phyloP scores from a whole-genome alignment of 108 stramenopile genomes.

The Pseudonitzschia pungens region DNA sequence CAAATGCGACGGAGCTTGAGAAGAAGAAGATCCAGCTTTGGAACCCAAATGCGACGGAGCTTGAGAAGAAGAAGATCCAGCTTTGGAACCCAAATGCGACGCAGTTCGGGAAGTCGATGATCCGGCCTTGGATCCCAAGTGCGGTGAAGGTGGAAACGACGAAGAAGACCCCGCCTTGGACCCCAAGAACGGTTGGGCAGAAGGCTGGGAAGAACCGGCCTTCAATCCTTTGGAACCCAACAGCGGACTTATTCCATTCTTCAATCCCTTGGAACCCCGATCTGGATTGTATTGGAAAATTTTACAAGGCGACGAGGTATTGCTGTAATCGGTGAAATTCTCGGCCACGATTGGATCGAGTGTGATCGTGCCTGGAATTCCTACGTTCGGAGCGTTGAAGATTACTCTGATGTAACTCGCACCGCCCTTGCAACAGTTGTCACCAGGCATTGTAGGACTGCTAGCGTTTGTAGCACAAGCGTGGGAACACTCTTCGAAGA shows the following conservation, averaged over 20 bases:
- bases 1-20: too few relatives aligned
- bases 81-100: too few relatives aligned
- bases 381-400: not conserved
- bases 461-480: not conserved
- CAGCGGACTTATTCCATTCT: not conserved
- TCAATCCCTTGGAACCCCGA: not conserved
- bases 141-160: too few relatives aligned
- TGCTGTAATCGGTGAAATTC: not conserved
- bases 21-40: too few relatives aligned
- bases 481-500: constrained; percentile 7
- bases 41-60: too few relatives aligned
- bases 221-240: too few relatives aligned
- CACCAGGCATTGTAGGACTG: not conserved
- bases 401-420: constrained; percentile 13
- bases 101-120: too few relatives aligned
- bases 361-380: not conserved
- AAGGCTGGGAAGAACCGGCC: not conserved
- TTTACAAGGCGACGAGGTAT: not conserved
- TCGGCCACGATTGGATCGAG: not conserved
- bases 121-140: too few relatives aligned
- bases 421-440: constrained; percentile 18
- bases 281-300: too few relatives aligned
- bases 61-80: too few relatives aligned
- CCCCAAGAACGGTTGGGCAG: not conserved
- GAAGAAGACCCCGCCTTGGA: too few relatives aligned